Percentiles rank a stretch among this genome's conserved stretches.
Conservation (phyloP, 441 rosid genomes). For the Gossypium davidsonii region DNA sequence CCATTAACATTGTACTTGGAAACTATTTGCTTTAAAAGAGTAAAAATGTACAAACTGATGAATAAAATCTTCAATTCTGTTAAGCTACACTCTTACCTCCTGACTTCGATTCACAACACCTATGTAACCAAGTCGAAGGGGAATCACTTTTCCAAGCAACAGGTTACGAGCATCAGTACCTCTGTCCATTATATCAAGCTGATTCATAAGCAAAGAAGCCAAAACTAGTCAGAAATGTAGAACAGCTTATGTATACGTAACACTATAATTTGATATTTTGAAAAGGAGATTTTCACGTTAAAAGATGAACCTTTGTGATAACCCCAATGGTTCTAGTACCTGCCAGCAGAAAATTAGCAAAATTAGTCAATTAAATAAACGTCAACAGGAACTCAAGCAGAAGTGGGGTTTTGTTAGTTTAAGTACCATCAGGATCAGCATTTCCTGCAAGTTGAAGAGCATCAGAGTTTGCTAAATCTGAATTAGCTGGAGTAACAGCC, state of each 20-base stretch:
- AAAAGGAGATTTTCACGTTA: constrained; percentile 10
- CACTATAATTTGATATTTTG: constrained; percentile 9
- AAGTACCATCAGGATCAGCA: constrained; percentile 84
- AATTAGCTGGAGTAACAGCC: constrained; percentile 82
- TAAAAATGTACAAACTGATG: not conserved
- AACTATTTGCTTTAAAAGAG: not conserved
- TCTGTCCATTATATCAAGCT: constrained; percentile 95
- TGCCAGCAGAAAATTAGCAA: constrained; percentile 23
- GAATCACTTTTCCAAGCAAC: constrained; percentile 79
- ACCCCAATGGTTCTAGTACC: constrained; percentile 81
- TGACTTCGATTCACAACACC: constrained; percentile 91
- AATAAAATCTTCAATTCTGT: constrained; percentile 1
- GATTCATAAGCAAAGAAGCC: constrained; percentile 24
- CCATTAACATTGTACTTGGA: not conserved
- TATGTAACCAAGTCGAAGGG: constrained; percentile 76
- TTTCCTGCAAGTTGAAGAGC: constrained; percentile 85
- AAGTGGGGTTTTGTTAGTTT: not conserved
- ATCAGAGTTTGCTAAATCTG: constrained; percentile 92
- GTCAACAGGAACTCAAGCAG: not conserved
- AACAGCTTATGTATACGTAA: not conserved
- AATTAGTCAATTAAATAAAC: constrained; percentile 3
- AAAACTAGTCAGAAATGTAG: constrained; percentile 15
- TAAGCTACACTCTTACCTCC: constrained; percentile 49
- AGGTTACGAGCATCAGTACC: constrained; percentile 86
- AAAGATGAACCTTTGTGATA: constrained; percentile 60